A percentile compares a stretch with the other conserved stretches of the same genome.
Conservation (phyloP, 179 eudicot species). For the Beta macrorhiza region DNA sequence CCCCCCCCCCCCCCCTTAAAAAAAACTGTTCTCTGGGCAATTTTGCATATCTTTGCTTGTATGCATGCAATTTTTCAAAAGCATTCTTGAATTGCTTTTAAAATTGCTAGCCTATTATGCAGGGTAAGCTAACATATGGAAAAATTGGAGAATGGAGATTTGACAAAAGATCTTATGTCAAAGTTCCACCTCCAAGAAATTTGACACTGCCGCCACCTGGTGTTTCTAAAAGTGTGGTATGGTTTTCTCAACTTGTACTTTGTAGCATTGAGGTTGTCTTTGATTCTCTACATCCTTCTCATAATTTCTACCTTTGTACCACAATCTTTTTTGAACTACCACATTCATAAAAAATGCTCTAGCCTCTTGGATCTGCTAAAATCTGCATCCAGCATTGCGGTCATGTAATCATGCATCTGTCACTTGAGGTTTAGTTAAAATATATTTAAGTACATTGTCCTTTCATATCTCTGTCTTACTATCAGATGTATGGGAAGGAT, state of each 20-base stretch:
- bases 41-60: neutral
- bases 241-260: conserved; percentile 24
- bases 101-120: conserved; percentile 12
- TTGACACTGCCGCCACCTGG: conserved; percentile 93
- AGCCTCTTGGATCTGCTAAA: neutral
- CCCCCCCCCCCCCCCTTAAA: neutral
- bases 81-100: conserved; percentile 12
- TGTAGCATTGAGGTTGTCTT: neutral
- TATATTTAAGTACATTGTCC: neutral
- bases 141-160: conserved; percentile 98
- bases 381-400: neutral
- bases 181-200: conserved; percentile 72
- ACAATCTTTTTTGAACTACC: neutral
- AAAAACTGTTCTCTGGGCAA: neutral
- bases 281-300: neutral
- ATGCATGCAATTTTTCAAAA: neutral
- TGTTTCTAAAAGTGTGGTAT: conserved; percentile 97
- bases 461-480: neutral
- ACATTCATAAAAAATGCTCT: neutral
- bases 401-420: neutral
- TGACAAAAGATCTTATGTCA: conserved; percentile 86
- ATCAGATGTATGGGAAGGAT: neutral
- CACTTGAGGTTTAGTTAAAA: neutral
- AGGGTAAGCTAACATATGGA: conserved; percentile 94
- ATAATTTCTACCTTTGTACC: neutral